Evolutionary conservation across 306 rosid genomes (phyloP), one percentile per base, ranked within the genome.

Genomic region (Cucumis cinereus): DNA sequence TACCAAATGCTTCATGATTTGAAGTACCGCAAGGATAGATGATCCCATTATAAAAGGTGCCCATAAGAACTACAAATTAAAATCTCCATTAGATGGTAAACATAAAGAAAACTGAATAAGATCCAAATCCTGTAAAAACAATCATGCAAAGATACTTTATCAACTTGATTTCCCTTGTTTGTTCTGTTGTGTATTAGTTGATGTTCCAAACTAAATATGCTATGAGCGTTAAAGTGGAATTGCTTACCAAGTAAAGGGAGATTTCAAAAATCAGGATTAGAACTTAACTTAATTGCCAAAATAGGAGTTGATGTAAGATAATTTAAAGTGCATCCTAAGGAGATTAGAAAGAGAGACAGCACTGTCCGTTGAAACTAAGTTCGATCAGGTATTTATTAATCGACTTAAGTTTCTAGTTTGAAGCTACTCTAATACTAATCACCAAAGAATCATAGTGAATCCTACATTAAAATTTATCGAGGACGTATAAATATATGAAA

Each of bases 21-120:
- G 85, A 64, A 94, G 89, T 82, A 91, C 82, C 5, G 87, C 85
- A 78, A 94, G 95, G 77, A 85, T 84, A 73, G 81, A n/a, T 15
- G 93, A 91, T 84, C 98, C 98, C 98, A 90, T 86, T 78, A 90
- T 84, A 84, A 94, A 94, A 78, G 98, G 98, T 17, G 88, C 95
- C 98, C 98, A 94, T 22, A 78, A 82, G 82, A 94, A 94, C 98
- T 94, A 78, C 82, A 89, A 82, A 86, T 82, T 77, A 15, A 55
- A 20, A 59, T 26, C 17, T 57, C 23, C 30, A 45, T 57, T 57
- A 43, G 41, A 19, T 26, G 52, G 58, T 59, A 76, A 22, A 16
- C 52, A 76, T 41, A 8, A 40, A 75, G 23, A 23, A 43, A 55
- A 15, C 12, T 74, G 41, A 57, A 71, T 45, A 1, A 23, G 26